phyloP scores from a whole-genome alignment of 148 eudicot species.

The Dysphania ambrosioides region DNA sequence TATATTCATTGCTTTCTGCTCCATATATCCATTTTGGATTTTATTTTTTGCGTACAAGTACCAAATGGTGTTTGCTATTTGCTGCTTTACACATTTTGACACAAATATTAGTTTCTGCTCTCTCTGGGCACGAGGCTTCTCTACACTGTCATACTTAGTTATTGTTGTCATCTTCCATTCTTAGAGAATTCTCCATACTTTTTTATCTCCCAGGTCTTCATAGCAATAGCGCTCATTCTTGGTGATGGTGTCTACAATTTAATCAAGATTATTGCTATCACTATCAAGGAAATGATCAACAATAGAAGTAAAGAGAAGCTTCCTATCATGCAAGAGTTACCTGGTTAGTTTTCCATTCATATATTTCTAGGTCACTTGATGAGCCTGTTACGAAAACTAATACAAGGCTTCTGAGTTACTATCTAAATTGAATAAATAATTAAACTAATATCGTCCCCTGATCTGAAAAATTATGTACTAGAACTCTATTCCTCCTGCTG shows the following conservation, averaged over 20 bases:
- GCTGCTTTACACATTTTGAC: not conserved
- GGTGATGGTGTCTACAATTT: conserved; percentile 79
- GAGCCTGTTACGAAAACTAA: not conserved
- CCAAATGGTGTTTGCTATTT: not conserved
- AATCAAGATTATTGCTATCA: conserved; percentile 53
- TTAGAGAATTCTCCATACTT: not conserved
- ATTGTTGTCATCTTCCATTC: not conserved
- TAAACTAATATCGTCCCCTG: not conserved
- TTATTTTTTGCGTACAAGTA: not conserved
- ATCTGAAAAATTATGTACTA: too few species aligned
- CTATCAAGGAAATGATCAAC: conserved; percentile 45
- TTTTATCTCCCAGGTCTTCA: conserved; percentile 52
- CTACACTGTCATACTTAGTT: not conserved
- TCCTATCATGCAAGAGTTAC: conserved; percentile 46
- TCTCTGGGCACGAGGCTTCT: not conserved
- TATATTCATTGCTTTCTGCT: not conserved
- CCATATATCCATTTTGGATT: not conserved
- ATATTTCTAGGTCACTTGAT: not conserved
- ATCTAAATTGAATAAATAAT: not conserved
- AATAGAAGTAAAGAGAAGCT: conserved; percentile 43
- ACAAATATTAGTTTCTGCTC: not conserved
- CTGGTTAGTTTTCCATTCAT: conserved; percentile 29
- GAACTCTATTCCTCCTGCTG: not conserved
- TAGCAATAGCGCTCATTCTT: conserved; percentile 66
- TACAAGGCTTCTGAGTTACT: not conserved